Evolutionary conservation across 306 rosid species (phyloP), one percentile per base, ranked within the genome.

Genomic region (Psophocarpus tetragonolobus): DNA sequence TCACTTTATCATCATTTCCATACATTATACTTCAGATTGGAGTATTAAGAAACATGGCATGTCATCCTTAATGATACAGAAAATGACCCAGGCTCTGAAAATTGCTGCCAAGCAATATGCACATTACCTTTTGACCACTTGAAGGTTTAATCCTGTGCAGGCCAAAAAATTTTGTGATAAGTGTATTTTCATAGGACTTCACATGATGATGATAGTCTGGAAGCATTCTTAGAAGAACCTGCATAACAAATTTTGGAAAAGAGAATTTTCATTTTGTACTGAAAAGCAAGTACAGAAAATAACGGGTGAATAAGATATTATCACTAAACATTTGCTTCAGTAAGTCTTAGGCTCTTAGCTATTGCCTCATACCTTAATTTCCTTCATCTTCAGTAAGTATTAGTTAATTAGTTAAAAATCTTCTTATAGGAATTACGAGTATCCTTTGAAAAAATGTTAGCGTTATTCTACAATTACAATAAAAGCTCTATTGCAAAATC

Each of bases 211-310:
- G 93, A 83, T 93, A 93, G 79, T 87, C 90, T 26, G 97, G 98
- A 84, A 93, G 98, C 98, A 93, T 93, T 85, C 90, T 83, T 33
- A 91, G 86, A 81, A 93, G 93, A 78, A 91, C 97, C 98, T 93
- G 77, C 81, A 79, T 68, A 73, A 58, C 82, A 80, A 66, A 85
- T 67, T 67, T 76, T 68, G 39, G 81, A 83, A 70, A 87, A 27
- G 10, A 13, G 27, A 66, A 26, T 79, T 54, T 41, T 64, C 75
- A 38, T 60, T 57, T 68, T 39, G 81, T 15, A 13, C 70, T 23
- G 12, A 84, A 66, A 45, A 18, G 18, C 33, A 29, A 36, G 10
- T 29, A n/a, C n/a, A 26, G 67, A 65, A 63, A 68, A 77, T 41
- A 75, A 42, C 23, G 50, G 38, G 61, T 38, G 54, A 62, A 63